Conservation (phyloP, 768 basidiomycete species). For the Pleurotus platypus region DNA sequence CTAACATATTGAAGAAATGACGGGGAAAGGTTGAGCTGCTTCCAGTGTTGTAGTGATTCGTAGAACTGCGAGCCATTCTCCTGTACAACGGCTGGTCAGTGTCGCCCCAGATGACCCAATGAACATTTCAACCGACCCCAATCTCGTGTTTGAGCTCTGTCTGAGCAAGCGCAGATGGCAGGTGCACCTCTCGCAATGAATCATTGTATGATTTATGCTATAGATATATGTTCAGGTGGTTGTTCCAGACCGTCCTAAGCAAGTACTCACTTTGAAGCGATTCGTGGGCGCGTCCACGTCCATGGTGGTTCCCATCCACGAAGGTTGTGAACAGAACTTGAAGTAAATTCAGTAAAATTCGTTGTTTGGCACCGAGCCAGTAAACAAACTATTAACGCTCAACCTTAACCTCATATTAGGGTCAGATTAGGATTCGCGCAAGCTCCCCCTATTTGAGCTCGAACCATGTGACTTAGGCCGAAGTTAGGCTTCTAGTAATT, state of each 20-base stretch:
- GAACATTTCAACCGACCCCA: constrained; percentile 32
- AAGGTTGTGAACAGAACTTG: no score
- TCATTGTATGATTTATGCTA: constrained; percentile 76
- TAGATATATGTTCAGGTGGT: neutral
- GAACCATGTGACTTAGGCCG: no score
- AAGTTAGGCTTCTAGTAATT: no score
- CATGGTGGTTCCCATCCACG: neutral
- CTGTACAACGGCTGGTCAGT: constrained; percentile 27
- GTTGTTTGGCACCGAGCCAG: no score
- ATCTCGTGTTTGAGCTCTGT: constrained; percentile 59
- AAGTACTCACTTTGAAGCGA: neutral
- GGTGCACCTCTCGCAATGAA: constrained; percentile 65
- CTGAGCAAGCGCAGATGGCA: constrained; percentile 61
- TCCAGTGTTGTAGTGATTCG: constrained; percentile 68
- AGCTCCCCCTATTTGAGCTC: no score
- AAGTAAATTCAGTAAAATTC: no score
- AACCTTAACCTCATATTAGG: no score
- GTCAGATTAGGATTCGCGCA: no score
- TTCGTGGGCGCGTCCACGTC: constrained; percentile 2
- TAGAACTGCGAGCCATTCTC: constrained; percentile 81
- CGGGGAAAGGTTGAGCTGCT: constrained; percentile 76
- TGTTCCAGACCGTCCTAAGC: neutral
- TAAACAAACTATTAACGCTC: no score
- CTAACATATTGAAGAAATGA: constrained; percentile 70
- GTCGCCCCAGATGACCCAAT: neutral